These are phyloP conservation scores for Eustoma russellianum DNA, from an alignment of 257 asterid genomes.

Conservation along the genomic window DNA sequence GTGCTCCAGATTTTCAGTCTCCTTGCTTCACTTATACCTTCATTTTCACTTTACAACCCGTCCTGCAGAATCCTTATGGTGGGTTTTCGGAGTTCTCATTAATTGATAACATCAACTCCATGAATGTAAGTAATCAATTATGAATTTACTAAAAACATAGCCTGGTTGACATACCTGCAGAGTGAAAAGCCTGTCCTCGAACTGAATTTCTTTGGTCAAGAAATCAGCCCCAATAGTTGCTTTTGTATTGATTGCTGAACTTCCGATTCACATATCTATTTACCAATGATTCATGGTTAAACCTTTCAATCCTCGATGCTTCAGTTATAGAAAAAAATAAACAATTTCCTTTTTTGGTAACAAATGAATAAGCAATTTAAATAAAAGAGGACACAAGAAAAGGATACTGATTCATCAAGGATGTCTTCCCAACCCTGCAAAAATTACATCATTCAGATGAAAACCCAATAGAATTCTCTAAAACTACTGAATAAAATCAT, in stretches of 20 bases:
- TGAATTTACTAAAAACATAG: too few species aligned
- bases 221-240: constrained; percentile 26
- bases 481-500: neutral
- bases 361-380: neutral
- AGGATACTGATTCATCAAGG: constrained; percentile 14
- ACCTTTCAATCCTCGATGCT: neutral
- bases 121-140: too few species aligned
- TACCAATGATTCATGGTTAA: constrained; percentile 1
- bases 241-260: constrained; percentile 21
- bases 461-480: neutral
- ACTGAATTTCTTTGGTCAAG: constrained; percentile 18
- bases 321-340: too few species aligned
- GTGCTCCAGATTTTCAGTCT: too few species aligned
- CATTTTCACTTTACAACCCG: too few species aligned
- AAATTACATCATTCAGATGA: neutral
- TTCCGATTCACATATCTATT: constrained; percentile 20
- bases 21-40: too few species aligned
- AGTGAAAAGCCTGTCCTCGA: constrained; percentile 20
- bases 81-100: too few species aligned
- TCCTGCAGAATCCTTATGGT: too few species aligned
- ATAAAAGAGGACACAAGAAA: neutral
- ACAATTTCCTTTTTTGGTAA: neutral
- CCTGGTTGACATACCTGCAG: constrained; percentile 11
- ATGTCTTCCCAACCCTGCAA: constrained; percentile 13
- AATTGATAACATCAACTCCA: too few species aligned